phyloP scores from a whole-genome alignment of 2,329 filamentous ascomycete species.

The Claviceps africana region DNA sequence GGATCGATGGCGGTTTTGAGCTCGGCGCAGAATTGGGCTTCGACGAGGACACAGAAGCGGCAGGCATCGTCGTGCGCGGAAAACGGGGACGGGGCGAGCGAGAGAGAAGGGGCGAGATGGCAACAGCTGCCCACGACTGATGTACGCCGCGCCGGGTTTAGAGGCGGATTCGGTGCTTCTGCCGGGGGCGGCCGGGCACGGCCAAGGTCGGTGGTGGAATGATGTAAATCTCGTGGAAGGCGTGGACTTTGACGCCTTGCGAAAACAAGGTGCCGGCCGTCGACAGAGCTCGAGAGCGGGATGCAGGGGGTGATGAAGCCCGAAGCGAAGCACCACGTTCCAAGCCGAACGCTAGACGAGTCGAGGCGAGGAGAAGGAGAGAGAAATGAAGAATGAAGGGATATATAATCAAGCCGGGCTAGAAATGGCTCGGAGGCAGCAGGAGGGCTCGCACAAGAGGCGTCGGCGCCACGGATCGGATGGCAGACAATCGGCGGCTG shows the following conservation, averaged over 20 bases:
- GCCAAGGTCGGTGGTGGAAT: background rate
- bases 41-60: slow-evolving; percentile 2
- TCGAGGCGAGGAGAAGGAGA: background rate
- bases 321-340: background rate
- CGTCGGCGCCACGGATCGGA: background rate
- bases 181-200: background rate
- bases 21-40: slow-evolving; percentile 5
- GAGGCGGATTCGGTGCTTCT: background rate
- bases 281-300: background rate
- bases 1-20: slow-evolving; percentile 6
- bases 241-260: background rate
- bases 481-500: background rate
- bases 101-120: background rate
- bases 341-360: background rate
- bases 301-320: background rate
- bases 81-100: too few relatives aligned
- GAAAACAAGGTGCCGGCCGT: background rate
- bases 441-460: background rate
- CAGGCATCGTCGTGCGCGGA: slow-evolving; percentile 1
- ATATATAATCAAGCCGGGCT: background rate
- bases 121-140: background rate
- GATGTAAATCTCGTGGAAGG: background rate
- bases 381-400: background rate
- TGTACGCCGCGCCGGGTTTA: slow-evolving; percentile 1
- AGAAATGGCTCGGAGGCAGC: background rate